phyloP scores from a whole-genome alignment of 1,284 basidiomycete species.

The Stereum hirsutum region DNA sequence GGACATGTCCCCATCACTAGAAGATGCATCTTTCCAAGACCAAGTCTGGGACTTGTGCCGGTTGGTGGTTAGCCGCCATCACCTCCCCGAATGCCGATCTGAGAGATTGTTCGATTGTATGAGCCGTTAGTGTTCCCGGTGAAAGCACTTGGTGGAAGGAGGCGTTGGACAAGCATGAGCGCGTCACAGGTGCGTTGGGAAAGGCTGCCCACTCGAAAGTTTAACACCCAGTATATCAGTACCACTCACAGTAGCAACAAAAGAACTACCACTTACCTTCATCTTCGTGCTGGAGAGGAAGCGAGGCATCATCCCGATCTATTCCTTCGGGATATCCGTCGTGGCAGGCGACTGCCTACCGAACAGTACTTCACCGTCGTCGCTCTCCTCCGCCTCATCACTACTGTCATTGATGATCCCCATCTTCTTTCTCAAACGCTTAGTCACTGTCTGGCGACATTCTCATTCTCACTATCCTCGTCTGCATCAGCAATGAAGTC shows the following conservation, averaged over 20 bases:
- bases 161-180: no score
- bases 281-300: constrained; percentile 58
- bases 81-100: constrained; percentile 33
- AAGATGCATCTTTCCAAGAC: constrained; percentile 56
- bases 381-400: constrained; percentile 33
- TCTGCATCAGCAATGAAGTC: constrained; percentile 46
- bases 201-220: no score
- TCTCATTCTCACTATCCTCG: constrained; percentile 29
- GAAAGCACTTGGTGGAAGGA: no score
- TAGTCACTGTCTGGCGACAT: constrained; percentile 27
- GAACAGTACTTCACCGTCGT: constrained; percentile 30
- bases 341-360: constrained; percentile 21
- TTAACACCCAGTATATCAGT: no score
- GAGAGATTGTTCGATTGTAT: constrained; percentile 52
- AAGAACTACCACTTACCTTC: constrained; percentile 32
- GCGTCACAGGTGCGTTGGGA: no score
- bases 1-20: constrained; percentile 62
- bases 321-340: constrained; percentile 18
- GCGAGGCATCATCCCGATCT: constrained; percentile 31
- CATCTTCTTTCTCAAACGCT: constrained; percentile 20
- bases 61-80: constrained; percentile 63
- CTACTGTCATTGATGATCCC: constrained; percentile 36
- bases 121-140: constrained; percentile 66
- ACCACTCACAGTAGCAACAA: background rate
- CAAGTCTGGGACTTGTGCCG: constrained; percentile 37